Evolutionary conservation across 768 basidiomycete species (phyloP).

Genomic region (Tylopilus balloui): DNA sequence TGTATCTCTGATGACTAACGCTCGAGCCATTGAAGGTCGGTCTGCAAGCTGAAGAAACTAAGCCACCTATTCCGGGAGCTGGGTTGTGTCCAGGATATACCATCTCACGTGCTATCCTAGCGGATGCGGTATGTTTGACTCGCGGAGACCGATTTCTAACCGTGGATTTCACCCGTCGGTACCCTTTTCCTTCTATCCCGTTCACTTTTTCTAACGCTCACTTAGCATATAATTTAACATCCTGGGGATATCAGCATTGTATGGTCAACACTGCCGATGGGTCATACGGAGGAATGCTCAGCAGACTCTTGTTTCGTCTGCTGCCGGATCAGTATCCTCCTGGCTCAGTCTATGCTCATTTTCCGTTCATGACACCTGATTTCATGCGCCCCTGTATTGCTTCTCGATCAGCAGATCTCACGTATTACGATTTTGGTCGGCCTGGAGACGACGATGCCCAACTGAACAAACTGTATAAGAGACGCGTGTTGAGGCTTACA

Average conservation of each 20-base stretch:
- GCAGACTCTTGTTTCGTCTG: conserved; percentile 65
- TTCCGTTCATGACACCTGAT: conserved; percentile 71
- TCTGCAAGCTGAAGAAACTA: conserved; percentile 69
- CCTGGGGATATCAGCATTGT: conserved; percentile 77
- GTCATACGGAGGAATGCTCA: conserved; percentile 72
- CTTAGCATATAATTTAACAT: conserved; percentile 65
- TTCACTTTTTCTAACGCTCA: conserved; percentile 2
- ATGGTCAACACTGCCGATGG: conserved; percentile 60
- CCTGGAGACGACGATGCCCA: conserved; percentile 30
- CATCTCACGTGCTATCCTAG: conserved; percentile 78
- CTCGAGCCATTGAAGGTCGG: conserved; percentile 42
- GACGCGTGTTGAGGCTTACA: conserved; percentile 18
- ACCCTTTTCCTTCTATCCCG: not conserved
- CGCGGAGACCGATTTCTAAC: conserved; percentile 81
- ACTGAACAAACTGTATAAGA: conserved; percentile 6
- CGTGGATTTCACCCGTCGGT: conserved; percentile 69
- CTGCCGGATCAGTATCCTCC: conserved; percentile 66
- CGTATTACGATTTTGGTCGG: conserved; percentile 57
- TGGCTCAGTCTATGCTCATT: conserved; percentile 67
- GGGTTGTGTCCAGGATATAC: conserved; percentile 83
- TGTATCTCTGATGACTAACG: not conserved
- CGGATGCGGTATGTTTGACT: conserved; percentile 70
- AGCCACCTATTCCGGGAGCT: conserved; percentile 58
- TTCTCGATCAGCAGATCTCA: conserved; percentile 28
- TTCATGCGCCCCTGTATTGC: conserved; percentile 41